Conservation (phyloP, 2,329 filamentous ascomycete genomes). For the Sclerotinia nivalis region DNA sequence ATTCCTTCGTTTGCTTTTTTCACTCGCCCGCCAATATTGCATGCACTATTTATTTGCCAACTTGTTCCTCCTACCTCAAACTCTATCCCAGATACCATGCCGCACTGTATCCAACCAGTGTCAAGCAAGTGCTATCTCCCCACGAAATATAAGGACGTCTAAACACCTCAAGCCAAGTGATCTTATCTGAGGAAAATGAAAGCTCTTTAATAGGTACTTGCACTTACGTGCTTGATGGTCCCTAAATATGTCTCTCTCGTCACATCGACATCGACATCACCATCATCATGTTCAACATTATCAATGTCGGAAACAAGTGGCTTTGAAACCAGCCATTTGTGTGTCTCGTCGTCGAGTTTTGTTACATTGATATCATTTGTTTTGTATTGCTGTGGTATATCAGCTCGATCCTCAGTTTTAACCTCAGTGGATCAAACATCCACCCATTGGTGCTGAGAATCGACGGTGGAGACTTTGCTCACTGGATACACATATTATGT, state of each 20-base stretch:
- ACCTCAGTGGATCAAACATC: slow-evolving; percentile 60
- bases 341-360: background rate
- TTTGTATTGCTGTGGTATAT: slow-evolving; percentile 41
- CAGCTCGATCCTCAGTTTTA: slow-evolving; percentile 64
- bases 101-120: background rate
- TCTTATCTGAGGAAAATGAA: background rate
- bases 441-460: slow-evolving; percentile 70
- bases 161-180: background rate
- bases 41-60: background rate
- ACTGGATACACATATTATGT: slow-evolving; percentile 33
- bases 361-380: slow-evolving; percentile 8
- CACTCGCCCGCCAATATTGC: background rate
- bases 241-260: background rate
- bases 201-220: background rate
- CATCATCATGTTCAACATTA: background rate
- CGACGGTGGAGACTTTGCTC: slow-evolving; percentile 58
- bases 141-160: background rate
- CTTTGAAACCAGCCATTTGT: background rate
- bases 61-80: background rate
- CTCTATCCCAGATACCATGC: background rate
- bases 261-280: background rate
- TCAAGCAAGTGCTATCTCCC: slow-evolving; percentile 12
- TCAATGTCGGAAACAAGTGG: background rate
- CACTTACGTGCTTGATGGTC: background rate
- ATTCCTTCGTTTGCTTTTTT: slow-evolving; percentile 7